Conservation (phyloP, 2,329 filamentous ascomycete genomes). For the Leptographium flavum region DNA sequence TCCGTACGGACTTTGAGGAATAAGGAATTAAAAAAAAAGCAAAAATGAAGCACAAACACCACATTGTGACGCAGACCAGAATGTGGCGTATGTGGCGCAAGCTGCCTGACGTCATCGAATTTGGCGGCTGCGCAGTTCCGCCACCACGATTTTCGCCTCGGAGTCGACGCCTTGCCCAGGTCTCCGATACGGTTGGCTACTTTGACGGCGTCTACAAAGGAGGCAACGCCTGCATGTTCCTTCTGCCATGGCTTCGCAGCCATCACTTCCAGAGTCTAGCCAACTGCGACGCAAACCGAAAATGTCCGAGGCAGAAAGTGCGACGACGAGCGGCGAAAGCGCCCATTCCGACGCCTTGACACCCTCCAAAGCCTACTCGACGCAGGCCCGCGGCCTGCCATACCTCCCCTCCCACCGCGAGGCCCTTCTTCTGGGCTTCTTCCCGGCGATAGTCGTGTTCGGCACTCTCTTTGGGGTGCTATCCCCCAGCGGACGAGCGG, state of each 20-base stretch:
- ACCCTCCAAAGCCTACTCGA: neutral
- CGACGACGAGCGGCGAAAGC: neutral
- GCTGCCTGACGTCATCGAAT: too few relatives aligned
- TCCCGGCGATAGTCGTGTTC: constrained; percentile 64
- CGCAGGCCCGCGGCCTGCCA: constrained; percentile 31
- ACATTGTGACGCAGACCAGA: too few relatives aligned
- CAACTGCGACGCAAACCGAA: constrained; percentile 6
- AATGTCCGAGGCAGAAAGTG: constrained; percentile 5
- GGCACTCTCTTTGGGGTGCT: constrained; percentile 70
- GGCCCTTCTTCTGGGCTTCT: constrained; percentile 48
- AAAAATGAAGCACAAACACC: too few relatives aligned
- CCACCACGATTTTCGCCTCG: neutral
- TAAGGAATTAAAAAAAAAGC: too few relatives aligned
- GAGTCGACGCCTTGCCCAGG: too few relatives aligned
- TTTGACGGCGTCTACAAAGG: too few relatives aligned
- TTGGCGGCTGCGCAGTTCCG: neutral
- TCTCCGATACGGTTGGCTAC: too few relatives aligned
- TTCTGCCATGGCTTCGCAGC: constrained; percentile 2
- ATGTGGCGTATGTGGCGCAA: too few relatives aligned
- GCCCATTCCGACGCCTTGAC: constrained; percentile 1
- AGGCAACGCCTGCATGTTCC: too few relatives aligned
- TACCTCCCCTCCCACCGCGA: constrained; percentile 60
- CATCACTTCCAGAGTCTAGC: neutral
- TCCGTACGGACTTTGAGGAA: too few relatives aligned
- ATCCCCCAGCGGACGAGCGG: constrained; percentile 54